phyloP scores from a whole-genome alignment of 306 rosid species.

The Lathyrus aphaca region DNA sequence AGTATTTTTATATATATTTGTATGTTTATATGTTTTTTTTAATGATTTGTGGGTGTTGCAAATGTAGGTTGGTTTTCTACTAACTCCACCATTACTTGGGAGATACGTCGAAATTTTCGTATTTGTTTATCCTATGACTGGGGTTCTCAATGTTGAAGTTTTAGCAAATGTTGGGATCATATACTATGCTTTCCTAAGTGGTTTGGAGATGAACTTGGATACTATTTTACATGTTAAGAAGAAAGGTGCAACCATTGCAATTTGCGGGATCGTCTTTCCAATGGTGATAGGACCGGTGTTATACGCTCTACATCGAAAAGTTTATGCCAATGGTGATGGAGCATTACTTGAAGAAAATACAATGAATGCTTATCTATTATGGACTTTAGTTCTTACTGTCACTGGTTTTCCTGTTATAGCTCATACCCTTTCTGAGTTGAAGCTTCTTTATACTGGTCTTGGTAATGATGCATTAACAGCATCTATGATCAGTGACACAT shows the following conservation, averaged over 20 bases:
- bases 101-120: fast-evolving
- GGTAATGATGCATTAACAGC: conserved; percentile 45
- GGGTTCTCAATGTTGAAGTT: conserved; percentile 33
- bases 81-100: conserved; percentile 33
- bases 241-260: conserved; percentile 35
- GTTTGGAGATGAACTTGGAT: conserved; percentile 45
- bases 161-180: conserved; percentile 34
- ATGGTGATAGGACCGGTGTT: neutral
- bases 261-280: conserved; percentile 45
- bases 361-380: conserved; percentile 21
- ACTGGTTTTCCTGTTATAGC: conserved; percentile 55
- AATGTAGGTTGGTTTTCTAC: conserved; percentile 42
- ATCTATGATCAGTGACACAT: conserved; percentile 47
- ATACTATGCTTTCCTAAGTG: conserved; percentile 47
- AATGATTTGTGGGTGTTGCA: neutral
- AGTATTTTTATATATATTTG: too few relatives aligned
- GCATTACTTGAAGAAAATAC: neutral
- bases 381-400: conserved; percentile 41
- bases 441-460: conserved; percentile 48
- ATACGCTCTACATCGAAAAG: conserved; percentile 8
- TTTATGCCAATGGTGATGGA: neutral
- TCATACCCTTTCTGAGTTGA: conserved; percentile 46
- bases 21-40: too few relatives aligned
- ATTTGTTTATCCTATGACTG: neutral
- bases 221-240: conserved; percentile 34